Percentiles rank a stretch among this genome's conserved stretches.
Evolutionary conservation across 2,329 filamentous ascomycete genomes (phyloP).

Genomic region (Didymella pomorum): DNA sequence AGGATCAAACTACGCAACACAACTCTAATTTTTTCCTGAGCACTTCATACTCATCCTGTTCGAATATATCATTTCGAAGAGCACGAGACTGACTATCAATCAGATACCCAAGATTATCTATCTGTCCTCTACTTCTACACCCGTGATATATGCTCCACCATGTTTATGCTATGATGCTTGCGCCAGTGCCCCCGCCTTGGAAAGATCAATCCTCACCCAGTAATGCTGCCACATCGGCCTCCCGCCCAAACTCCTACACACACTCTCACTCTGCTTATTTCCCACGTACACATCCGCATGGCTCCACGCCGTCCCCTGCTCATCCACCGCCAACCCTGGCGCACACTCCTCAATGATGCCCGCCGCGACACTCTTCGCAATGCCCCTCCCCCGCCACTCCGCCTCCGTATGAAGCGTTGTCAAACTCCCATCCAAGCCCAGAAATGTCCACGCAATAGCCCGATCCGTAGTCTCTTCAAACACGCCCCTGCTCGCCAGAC

Average conservation of each 20-base stretch:
- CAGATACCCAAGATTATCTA: slow-evolving; percentile 25
- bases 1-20: slow-evolving; percentile 66
- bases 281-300: slow-evolving; percentile 70
- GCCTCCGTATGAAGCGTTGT: slow-evolving; percentile 68
- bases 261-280: slow-evolving; percentile 67
- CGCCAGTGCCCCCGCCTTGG: slow-evolving; percentile 31
- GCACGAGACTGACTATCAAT: slow-evolving; percentile 31
- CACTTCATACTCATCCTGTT: slow-evolving; percentile 22
- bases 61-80: slow-evolving; percentile 1
- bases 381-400: slow-evolving; percentile 65
- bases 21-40: slow-evolving; percentile 78
- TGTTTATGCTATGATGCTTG: slow-evolving; percentile 10
- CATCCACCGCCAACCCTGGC: slow-evolving; percentile 41
- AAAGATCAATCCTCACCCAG: slow-evolving; percentile 62
- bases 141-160: slow-evolving; percentile 4
- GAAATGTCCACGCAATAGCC: slow-evolving; percentile 71
- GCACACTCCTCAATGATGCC: slow-evolving; percentile 63
- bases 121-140: neutral
- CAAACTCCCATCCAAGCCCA: slow-evolving; percentile 68
- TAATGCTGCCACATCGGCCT: slow-evolving; percentile 63
- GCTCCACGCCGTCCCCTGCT: slow-evolving; percentile 59
- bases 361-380: slow-evolving; percentile 68
- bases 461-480: slow-evolving; percentile 56
- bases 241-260: slow-evolving; percentile 70
- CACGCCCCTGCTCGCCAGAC: slow-evolving; percentile 52